A percentile compares a stretch with the other conserved stretches of the same genome.
These are phyloP conservation scores for Metarhizium robertsii DNA, from an alignment of 2,329 filamentous ascomycete species.

Conservation along the genomic window DNA sequence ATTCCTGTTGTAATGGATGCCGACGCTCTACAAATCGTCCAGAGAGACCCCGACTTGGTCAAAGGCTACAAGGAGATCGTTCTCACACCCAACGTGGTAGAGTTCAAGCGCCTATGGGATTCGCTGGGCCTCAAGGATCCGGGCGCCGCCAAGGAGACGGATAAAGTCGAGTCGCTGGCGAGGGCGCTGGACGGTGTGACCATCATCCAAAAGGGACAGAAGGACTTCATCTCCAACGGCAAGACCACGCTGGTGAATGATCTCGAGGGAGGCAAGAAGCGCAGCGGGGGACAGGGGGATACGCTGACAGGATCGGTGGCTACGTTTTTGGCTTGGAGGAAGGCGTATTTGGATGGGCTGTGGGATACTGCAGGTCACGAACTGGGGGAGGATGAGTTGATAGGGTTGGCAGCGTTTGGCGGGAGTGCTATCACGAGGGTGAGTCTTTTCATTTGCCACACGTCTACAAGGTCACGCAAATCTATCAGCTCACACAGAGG, in stretches of 20 bases:
- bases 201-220: slow-evolving; percentile 78
- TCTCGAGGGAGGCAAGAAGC: slow-evolving; percentile 72
- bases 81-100: slow-evolving; percentile 89
- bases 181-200: slow-evolving; percentile 77
- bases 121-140: slow-evolving; percentile 56
- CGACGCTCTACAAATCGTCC: slow-evolving; percentile 74
- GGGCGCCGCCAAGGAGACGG: slow-evolving; percentile 24
- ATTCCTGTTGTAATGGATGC: slow-evolving; percentile 87
- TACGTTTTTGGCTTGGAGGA: slow-evolving; percentile 81
- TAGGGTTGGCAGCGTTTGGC: slow-evolving; percentile 75
- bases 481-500: background rate
- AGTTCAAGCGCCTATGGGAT: slow-evolving; percentile 77
- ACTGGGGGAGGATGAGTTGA: slow-evolving; percentile 45
- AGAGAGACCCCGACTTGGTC: slow-evolving; percentile 66
- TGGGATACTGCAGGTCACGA: slow-evolving; percentile 51
- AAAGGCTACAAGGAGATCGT: slow-evolving; percentile 76
- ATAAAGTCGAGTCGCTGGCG: slow-evolving; percentile 56
- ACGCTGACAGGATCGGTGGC: slow-evolving; percentile 85
- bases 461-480: background rate
- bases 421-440: slow-evolving; percentile 81
- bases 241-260: slow-evolving; percentile 67
- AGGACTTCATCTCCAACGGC: slow-evolving; percentile 79
- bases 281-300: slow-evolving; percentile 90
- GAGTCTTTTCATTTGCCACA: slow-evolving; percentile 18
- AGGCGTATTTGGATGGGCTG: slow-evolving; percentile 72